These are phyloP conservation scores for Trichopus zeylanicus DNA, from an alignment of 116 monocot species.

Conservation along the genomic window DNA sequence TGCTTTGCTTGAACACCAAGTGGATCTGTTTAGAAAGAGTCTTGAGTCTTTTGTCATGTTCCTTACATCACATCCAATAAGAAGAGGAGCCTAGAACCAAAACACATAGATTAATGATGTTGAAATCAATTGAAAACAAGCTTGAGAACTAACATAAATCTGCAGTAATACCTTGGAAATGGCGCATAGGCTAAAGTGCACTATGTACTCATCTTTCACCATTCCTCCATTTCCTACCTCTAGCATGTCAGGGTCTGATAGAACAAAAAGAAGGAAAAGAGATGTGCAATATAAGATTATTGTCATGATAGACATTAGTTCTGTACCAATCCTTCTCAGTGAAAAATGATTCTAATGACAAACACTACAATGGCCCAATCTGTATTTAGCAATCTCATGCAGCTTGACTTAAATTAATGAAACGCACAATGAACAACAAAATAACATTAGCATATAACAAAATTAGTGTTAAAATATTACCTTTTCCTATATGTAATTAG, in stretches of 20 bases:
- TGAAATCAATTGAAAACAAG: background rate
- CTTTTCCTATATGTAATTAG: no score
- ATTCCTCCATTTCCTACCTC: conserved; percentile 92
- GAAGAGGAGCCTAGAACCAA: conserved; percentile 45
- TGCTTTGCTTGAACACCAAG: conserved; percentile 67
- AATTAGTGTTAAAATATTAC: no score
- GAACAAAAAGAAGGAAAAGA: background rate
- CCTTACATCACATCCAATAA: conserved; percentile 69
- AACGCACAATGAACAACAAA: no score
- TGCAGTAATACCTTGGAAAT: conserved; percentile 47
- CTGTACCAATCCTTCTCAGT: background rate
- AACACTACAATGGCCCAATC: no score
- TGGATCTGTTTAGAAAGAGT: conserved; percentile 20
- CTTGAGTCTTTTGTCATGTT: conserved; percentile 55
- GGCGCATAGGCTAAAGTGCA: conserved; percentile 90
- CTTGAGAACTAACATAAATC: background rate
- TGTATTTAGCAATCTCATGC: no score
- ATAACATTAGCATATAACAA: no score
- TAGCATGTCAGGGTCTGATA: conserved; percentile 82
- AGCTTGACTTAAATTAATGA: no score
- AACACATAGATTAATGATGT: background rate
- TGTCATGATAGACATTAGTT: background rate
- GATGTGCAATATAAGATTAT: no score
- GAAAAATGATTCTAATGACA: background rate
- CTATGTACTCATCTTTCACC: conserved; percentile 63